Evolutionary conservation across 257 asterid species (phyloP), one percentile per base, ranked within the genome.

Genomic region (Dorcoceras hygrometricum): DNA sequence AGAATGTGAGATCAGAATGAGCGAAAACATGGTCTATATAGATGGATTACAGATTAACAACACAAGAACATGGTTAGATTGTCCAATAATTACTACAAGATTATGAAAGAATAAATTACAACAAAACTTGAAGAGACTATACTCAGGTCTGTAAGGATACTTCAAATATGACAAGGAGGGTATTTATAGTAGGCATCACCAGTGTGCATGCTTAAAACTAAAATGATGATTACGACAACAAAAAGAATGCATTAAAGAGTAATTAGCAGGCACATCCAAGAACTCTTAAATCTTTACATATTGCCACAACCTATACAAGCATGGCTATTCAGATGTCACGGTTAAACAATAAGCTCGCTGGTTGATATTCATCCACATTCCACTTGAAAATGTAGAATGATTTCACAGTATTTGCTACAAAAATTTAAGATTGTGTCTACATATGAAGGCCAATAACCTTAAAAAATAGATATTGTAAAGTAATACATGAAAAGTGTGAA

Each of bases 21-120:
- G 26, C 54, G 6, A 60, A 58, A 34, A 65, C 31, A n/a, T 31
- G 4, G 24, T 3, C 19, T 24, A 23, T 31, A 63, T 19, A 24
- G 32, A 34, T 39, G 18, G 18, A 14, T 23, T 61, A 68, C 34
- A 29, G 51, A 64, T 71, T 34, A 71, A 65, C 23, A 26, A 39
- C 66, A 55, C 61, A 71, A 71, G 28, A 29, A 43, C 8, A 23
- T 57, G 62, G 29, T 46, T n/a, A 54, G 34, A 57, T 24, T 59
- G 6, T 26, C 32, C 28, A 36, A 11, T 16, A 22, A 20, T 25
- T 26, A 26, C 31, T 46, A 12, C 19, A 19, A 25, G 70, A 63
- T 23, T 22, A 3, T 63, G 27, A 54, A 54, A 24, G 16, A 34
- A 18, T 5, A 24, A 23, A 31, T 19, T 24, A 43, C 8, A 34